Evolutionary conservation across 805 yeast species (phyloP), one percentile per base, ranked within the genome.

Genomic region (Lipomyces orientalis): DNA sequence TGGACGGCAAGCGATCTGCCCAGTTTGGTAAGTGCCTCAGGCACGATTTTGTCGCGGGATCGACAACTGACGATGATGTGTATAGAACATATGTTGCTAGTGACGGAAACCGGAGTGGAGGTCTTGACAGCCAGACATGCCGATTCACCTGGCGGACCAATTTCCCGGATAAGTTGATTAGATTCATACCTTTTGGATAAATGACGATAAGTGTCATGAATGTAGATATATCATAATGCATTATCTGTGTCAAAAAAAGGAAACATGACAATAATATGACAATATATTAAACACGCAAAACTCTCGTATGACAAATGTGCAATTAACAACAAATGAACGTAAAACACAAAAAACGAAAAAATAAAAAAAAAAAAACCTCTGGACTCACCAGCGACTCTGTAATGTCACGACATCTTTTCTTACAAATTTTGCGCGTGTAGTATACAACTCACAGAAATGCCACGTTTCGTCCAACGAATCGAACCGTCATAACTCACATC

Each of bases 101-200:
- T 95, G 52, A 95, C 99, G 7, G 98, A 93, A 76, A 89, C 87
- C 62, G 99, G 99, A 25, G 90, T 88, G 34, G 99, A 95, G 81
- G 88, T 94, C 16, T 84, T 95, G 73, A 89, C 97, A 31, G 96
- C 92, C 0, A 86, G 98, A 78, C 84, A 83, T 63, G 88, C 88
- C 71, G 82, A 83, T 71, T 89, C 96, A 49, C 98, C 98, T 3
- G 99, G 98, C 66, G 98, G 98, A 0, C 85, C 97, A 1, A 82
- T 76, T 51, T 78, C 73, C 57, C 60, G 63, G 61, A 62, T 46
- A 34, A 46, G 51, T 25, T 54, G 49, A 5, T 43, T 9, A 5
- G 37, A 31, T 4, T 39, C 35, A 37, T 29, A 29, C 51, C 51
- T 12, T n/a, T 14, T 22, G 49, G 49, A 43, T 12, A 37, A 37